Evolutionary conservation across 768 basidiomycete genomes (phyloP).

Genomic region (Jaapia argillacea): DNA sequence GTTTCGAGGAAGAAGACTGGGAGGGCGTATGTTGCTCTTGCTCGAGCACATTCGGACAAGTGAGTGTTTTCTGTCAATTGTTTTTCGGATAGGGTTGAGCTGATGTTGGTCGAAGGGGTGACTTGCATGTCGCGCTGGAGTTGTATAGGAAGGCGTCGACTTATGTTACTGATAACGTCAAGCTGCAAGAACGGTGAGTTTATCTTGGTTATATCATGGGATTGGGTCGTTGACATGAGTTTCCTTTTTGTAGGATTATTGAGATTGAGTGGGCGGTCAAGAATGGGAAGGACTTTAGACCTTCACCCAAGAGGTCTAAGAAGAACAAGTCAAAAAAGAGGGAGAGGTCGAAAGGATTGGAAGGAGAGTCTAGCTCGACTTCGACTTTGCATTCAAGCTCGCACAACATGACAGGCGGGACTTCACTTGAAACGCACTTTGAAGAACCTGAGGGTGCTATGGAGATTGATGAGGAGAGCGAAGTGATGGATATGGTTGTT

Average conservation of each 20-base stretch:
- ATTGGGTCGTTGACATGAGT: background rate
- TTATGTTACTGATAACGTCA: constrained; percentile 81
- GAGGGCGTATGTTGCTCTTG: constrained; percentile 74
- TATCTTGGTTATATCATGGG: constrained; percentile 48
- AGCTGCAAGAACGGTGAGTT: constrained; percentile 83
- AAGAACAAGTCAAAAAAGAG: constrained; percentile 26
- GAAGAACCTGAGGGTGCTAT: too few relatives aligned
- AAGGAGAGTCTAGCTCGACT: too few relatives aligned
- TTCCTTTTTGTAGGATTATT: constrained; percentile 45
- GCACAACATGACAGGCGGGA: too few relatives aligned
- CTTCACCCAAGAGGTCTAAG: constrained; percentile 45
- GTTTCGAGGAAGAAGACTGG: constrained; percentile 76
- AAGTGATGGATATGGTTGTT: too few relatives aligned
- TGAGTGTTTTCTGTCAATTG: constrained; percentile 22
- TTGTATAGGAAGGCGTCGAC: constrained; percentile 74
- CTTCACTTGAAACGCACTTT: too few relatives aligned
- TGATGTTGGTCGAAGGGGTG: constrained; percentile 38
- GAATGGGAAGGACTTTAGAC: constrained; percentile 47
- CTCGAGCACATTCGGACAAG: constrained; percentile 76
- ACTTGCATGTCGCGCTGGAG: constrained; percentile 70
- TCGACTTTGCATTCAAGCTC: too few relatives aligned
- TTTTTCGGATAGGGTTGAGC: background rate
- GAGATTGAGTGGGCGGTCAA: constrained; percentile 75
- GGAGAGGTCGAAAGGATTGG: constrained; percentile 12
- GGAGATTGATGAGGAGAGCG: too few relatives aligned